Base-by-base conservation (phyloP, 352 stramenopile species). In the Peronosclerospora sorghi region DNA sequence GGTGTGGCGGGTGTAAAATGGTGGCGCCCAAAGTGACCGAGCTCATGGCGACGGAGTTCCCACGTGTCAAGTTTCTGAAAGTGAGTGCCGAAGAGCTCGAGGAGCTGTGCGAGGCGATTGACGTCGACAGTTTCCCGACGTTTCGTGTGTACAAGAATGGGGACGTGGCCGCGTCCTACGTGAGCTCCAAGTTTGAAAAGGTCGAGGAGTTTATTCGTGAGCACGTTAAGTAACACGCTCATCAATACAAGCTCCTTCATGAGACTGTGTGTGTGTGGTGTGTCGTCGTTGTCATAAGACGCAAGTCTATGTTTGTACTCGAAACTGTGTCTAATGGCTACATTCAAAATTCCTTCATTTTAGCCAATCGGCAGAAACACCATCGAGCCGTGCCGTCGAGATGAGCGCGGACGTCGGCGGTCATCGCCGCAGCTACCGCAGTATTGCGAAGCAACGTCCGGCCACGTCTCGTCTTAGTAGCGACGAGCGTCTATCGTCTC, bases 171-270 rank as follows among this genome's bases (percentile, higher is more conserved):
- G 65, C 57, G 19, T 74, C 82, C 20, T 89, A 89, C 62, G 73
- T 72, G 44, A 74, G 77, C 60, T 83, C 73, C 56, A 86, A 86
- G 62, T 61, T 66, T 38, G 77, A 89, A 30, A 86, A 89, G 61
- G 68, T 86, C 23, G 76, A 86, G 50, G 58, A 81, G 45, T 82
- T 89, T 45, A 71, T 86, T 47, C 71, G 66, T 32, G 56, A 71
- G 48, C 59, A 79, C 39, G 52, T 29, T 4, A 19, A 66, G 32
- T 62, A 59, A 53, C 21, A 26, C 4, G 21, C 21, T 26, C 4
- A 26, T 26, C 3, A 26, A 26, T 26, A 26, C 6, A 26, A 26
- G 21, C 21, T 6, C 3, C 4, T 26, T 26, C 21, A n/a, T n/a
- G n/a, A n/a, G n/a, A n/a, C n/a, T n/a, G n/a, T n/a, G n/a, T n/a